Evolutionary conservation across 495 filamentous ascomycete species (phyloP), one percentile per base, ranked within the genome.

Genomic region (Talaromyces adpressus): DNA sequence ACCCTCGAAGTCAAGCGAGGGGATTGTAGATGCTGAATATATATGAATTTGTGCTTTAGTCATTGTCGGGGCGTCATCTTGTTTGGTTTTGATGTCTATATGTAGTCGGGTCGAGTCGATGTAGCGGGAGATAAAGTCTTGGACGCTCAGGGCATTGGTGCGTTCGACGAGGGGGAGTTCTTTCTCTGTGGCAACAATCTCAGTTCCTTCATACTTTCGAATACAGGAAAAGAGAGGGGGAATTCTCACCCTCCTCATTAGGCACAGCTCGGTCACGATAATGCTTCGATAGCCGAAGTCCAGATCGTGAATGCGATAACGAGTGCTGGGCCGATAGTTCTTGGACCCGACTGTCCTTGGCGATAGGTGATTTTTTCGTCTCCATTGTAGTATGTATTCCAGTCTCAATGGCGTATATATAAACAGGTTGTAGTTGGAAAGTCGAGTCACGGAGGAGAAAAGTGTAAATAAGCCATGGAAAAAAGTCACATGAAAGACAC

Each of bases 1-100:
- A 1, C 82, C 80, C 23, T 81, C 68, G 52, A 95, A 75, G 30
- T 91, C 86, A 1, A 68, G 63, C 2, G 67, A 25, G 12, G 74
- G 71, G 27, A 94, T 73, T 1, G 74, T 74, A 3, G 68, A 59
- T 2, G 86, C 69, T 0, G 78, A 71, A 51, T 79, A 73, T 12
- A 91, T 66, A 20, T 75, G 70, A 4, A 75, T 39, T 39, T 41
- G 30, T 1, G 29, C 36, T 14, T 30, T n/a, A 0, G 34, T 36
- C 52, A 23, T 25, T 6, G 23, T 34, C 25, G 23, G 16, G 11
- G 27, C 11, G 12, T 57, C 25, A 23, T 32, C 25, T 22, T 36
- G 53, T 12, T 58, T 39, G 27, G 7, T 23, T 25, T 53, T n/a
- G 3, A 57, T 59, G 2, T 57, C 54, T 66, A 66, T 27, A 14